Evolutionary conservation across 352 stramenopile species (phyloP), one percentile per base, ranked within the genome.

Genomic region (Bremia lactucae): DNA sequence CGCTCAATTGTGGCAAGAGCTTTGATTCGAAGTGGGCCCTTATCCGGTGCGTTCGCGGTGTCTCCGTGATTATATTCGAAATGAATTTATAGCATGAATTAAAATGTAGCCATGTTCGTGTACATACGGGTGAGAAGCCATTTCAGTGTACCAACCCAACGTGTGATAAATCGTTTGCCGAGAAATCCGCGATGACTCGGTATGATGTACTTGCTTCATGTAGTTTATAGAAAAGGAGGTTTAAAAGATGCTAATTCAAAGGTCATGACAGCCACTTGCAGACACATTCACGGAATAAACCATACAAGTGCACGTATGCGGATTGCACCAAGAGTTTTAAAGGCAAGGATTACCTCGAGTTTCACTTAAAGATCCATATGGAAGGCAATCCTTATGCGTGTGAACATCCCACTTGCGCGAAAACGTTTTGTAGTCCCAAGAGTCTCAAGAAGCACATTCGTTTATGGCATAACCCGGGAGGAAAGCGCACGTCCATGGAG

Each of bases 261-360:
- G 1, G 24, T 49, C 42, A 33, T 31, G 9, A 20, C 16, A 88
- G 71, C n/a, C 80, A 93, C 41, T 48, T 87, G 39, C 77, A 87
- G 47, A 88, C 76, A 10, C 80, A 95, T 59, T 90, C 81, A 21
- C 66, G 75, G 7, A 65, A 87, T 42, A 90, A 91, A 37, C 81
- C 81, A 29, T 93, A 85, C 60, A 84, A 86, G 40, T 93, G 80
- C 59, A 84, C 74, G 39, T 90, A 89, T 51, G 58, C 65, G 10
- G 79, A 83, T 42, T 94, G 82, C 46, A 72, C 62, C 21, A 93
- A 93, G 66, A 86, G 80, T 53, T 93, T 93, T 42, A 89, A 89
- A 57, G 77, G 77, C 22, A 89, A 89, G 44, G 77, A 89, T 22
- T 89, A 89, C 42, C 52, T 89, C 22, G 71, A 89, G 34, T 89